These are phyloP conservation scores for Ogataea zsoltii DNA, from an alignment of 805 yeast genomes.

Conservation along the genomic window DNA sequence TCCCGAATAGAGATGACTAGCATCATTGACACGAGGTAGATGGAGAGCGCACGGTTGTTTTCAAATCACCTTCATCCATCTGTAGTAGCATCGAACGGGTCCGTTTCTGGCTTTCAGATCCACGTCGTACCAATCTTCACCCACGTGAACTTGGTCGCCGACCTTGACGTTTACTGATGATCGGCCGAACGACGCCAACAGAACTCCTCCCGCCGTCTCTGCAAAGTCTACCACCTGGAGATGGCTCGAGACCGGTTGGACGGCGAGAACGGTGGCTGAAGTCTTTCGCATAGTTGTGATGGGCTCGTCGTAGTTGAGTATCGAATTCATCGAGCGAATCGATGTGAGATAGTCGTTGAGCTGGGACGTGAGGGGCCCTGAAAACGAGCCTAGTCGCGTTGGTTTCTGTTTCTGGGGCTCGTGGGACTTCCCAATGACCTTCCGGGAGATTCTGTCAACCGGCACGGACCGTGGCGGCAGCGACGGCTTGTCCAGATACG, in stretches of 20 bases:
- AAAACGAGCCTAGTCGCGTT: slow-evolving; percentile 3
- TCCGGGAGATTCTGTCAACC: slow-evolving; percentile 9
- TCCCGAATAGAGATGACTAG: slow-evolving; percentile 1
- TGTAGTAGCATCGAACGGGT: slow-evolving; percentile 21
- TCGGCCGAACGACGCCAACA: slow-evolving; percentile 17
- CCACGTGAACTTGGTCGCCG: slow-evolving; percentile 18
- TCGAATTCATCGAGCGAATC: slow-evolving; percentile 18
- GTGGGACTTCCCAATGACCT: slow-evolving; percentile 1
- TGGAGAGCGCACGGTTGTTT: too few species aligned
- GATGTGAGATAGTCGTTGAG: slow-evolving; percentile 15
- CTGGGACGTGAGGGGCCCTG: slow-evolving; percentile 18
- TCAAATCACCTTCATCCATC: slow-evolving; percentile 21
- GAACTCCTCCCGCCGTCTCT: slow-evolving; percentile 4
- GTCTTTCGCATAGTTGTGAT: slow-evolving; percentile 8
- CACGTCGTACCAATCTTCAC: slow-evolving; percentile 17
- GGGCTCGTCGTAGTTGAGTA: slow-evolving; percentile 19
- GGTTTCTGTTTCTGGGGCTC: background rate
- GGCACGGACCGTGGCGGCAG: background rate
- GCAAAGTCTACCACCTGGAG: slow-evolving; percentile 10
- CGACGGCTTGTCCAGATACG: slow-evolving; percentile 3
- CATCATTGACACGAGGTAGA: too few species aligned
- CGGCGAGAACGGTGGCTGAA: background rate
- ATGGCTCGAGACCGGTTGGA: slow-evolving; percentile 4
- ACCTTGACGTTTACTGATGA: slow-evolving; percentile 6
- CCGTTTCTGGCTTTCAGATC: background rate